These are phyloP conservation scores for Leccinum longicurvipes DNA, from an alignment of 768 basidiomycete genomes.

Conservation along the genomic window DNA sequence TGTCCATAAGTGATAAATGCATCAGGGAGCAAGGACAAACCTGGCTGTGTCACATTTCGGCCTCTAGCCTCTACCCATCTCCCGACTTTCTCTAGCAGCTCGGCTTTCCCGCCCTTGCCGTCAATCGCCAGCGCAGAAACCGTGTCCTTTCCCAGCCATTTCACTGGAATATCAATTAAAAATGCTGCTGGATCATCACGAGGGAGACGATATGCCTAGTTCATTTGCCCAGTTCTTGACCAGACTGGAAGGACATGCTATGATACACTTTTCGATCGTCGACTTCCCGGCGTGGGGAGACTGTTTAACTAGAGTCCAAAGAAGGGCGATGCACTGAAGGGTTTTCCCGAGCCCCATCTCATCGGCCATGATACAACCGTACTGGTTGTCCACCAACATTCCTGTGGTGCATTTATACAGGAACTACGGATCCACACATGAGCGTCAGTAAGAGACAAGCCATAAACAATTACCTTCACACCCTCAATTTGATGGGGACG, in stretches of 20 bases:
- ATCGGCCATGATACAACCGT: slow-evolving; percentile 98
- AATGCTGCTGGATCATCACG: not conserved
- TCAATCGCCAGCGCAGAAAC: slow-evolving; percentile 85
- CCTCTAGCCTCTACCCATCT: slow-evolving; percentile 90
- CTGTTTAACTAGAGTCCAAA: slow-evolving; percentile 96
- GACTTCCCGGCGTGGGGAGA: slow-evolving; percentile 84
- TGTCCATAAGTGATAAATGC: not conserved
- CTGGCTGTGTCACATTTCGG: slow-evolving; percentile 88
- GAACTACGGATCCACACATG: slow-evolving; percentile 55
- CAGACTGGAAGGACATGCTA: slow-evolving; percentile 93
- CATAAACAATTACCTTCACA: slow-evolving; percentile 68
- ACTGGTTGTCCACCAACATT: slow-evolving; percentile 86
- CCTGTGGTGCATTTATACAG: slow-evolving; percentile 94
- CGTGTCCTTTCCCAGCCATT: slow-evolving; percentile 91
- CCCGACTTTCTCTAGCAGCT: slow-evolving; percentile 72
- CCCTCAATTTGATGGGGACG: slow-evolving; percentile 98
- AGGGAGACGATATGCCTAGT: slow-evolving; percentile 55
- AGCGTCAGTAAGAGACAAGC: not conserved
- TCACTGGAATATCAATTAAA: slow-evolving; percentile 49
- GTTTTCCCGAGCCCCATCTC: slow-evolving; percentile 99
- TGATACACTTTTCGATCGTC: slow-evolving; percentile 95
- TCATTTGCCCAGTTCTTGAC: slow-evolving; percentile 99
- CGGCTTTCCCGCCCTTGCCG: slow-evolving; percentile 85
- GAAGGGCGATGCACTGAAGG: slow-evolving; percentile 90
- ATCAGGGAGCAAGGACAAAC: slow-evolving; percentile 37